Percentiles rank a stretch among this genome's conserved stretches.
These are phyloP conservation scores for Colletotrichum orchidophilum DNA, from an alignment of 2,329 filamentous ascomycete genomes.

Conservation along the genomic window DNA sequence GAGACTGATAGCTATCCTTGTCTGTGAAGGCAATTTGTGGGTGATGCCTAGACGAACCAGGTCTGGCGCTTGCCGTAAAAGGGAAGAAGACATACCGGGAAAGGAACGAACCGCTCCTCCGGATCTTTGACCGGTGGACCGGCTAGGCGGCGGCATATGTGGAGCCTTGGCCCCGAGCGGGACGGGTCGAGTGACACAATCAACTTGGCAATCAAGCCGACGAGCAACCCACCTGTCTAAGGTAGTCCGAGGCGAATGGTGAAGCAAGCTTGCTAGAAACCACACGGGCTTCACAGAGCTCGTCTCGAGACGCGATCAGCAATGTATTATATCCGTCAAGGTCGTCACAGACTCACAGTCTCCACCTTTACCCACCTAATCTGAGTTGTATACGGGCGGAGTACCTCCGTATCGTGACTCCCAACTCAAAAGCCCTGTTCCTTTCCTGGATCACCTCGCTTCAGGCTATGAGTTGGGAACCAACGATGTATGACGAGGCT, in stretches of 20 bases:
- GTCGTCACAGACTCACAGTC: neutral
- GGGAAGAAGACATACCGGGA: constrained; percentile 3
- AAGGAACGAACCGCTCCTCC: constrained; percentile 7
- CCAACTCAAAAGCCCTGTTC: neutral
- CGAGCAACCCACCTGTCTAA: neutral
- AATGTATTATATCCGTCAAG: neutral
- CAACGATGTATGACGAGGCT: neutral
- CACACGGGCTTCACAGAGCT: neutral
- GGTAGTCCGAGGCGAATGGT: neutral
- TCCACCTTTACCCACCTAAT: neutral
- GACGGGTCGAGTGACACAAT: constrained; percentile 21
- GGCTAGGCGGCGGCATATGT: constrained; percentile 12
- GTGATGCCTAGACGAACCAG: constrained; percentile 6
- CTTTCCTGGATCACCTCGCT: neutral
- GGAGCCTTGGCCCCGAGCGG: constrained; percentile 16
- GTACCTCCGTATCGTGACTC: neutral
- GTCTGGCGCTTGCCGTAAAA: neutral
- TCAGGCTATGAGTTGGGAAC: neutral
- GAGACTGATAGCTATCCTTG: neutral
- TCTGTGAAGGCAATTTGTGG: no score
- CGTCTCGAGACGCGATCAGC: neutral
- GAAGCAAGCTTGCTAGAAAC: neutral
- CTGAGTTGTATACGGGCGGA: neutral
- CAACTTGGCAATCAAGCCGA: constrained; percentile 2
- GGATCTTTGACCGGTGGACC: constrained; percentile 3